Evolutionary conservation across 192 early-diverging fungal genomes (phyloP), one percentile per base, ranked within the genome.

Genomic region (Coemansia sp.): DNA sequence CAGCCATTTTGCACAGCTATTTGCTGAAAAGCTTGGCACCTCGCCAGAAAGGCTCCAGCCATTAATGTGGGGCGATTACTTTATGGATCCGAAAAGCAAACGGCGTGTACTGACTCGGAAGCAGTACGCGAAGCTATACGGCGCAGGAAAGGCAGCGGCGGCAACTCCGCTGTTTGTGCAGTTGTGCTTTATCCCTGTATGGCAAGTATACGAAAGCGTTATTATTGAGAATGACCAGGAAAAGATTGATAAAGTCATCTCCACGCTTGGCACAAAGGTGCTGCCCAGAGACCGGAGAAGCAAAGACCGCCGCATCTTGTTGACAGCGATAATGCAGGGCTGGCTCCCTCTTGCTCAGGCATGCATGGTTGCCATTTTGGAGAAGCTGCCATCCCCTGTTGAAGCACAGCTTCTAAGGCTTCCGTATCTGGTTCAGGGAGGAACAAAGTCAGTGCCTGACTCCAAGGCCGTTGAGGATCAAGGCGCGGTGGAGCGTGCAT

Each of bases 41-140:
- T 72, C 81, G 43, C 65, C 80, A 11, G 65, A 67, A 37, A 78
- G 75, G 57, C 81, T 99, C 45, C 87, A 88, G 63, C 91, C 91
- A 65, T 88, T 92, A 40, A 85, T 99, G 63, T 99, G 98, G 98
- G 98, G 98, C 13, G 93, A 98, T 64, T 98, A 89, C 76, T 99
- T 94, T 83, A 86, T 98, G 65, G 98, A 99, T 68, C 91, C 94
- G 40, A 98, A 98, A 81, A 90, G 92, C 54, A 97, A 95, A 74
- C 89, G 92, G 9, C 75, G 77, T 22, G 89, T 98, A 4, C 77
- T 99, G 56, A 87, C 88, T 5, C 88, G 90, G 48, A 97, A 95
- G 76, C 94, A 92, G 38, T 72, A 95, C 17, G 90, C 93, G 56
- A 98, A 99, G 75, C 65, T 84, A 25, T 79, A 84, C 32, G 81